phyloP scores from a whole-genome alignment of 2,329 filamentous ascomycete genomes.

The Penicillium frequentans region DNA sequence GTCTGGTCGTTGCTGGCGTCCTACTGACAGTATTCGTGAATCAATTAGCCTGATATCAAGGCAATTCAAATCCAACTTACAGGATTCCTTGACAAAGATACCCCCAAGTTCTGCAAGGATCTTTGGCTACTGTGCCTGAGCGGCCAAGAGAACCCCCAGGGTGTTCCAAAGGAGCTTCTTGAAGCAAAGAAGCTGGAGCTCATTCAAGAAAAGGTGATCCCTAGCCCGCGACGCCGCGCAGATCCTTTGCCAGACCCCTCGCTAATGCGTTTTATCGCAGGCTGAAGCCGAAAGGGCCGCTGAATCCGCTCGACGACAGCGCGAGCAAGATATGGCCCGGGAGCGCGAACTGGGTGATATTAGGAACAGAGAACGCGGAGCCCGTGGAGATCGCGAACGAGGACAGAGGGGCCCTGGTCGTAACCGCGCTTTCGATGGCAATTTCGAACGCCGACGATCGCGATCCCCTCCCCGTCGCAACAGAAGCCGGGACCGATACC shows the following conservation, averaged over 20 bases:
- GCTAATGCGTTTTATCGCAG: slow-evolving; percentile 45
- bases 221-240: not conserved
- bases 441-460: slow-evolving; percentile 51
- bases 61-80: slow-evolving; percentile 90
- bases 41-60: slow-evolving; percentile 84
- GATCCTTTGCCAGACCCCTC: not conserved
- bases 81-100: slow-evolving; percentile 93
- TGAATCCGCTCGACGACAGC: slow-evolving; percentile 69
- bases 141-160: slow-evolving; percentile 82
- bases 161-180: slow-evolving; percentile 88
- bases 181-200: slow-evolving; percentile 96
- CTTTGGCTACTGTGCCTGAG: slow-evolving; percentile 90
- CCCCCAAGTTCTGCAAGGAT: slow-evolving; percentile 84
- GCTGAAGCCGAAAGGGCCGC: slow-evolving; percentile 79
- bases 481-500: slow-evolving; percentile 47
- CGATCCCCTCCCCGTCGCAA: slow-evolving; percentile 54
- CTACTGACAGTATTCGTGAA: slow-evolving; percentile 21
- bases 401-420: slow-evolving; percentile 32
- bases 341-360: slow-evolving; percentile 70
- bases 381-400: not conserved
- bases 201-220: slow-evolving; percentile 82
- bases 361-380: slow-evolving; percentile 54
- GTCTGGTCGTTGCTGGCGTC: not conserved
- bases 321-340: slow-evolving; percentile 69
- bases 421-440: slow-evolving; percentile 31